Evolutionary conservation across 2,329 filamentous ascomycete species (phyloP).

Genomic region (Pseudogymnoascus sp.): DNA sequence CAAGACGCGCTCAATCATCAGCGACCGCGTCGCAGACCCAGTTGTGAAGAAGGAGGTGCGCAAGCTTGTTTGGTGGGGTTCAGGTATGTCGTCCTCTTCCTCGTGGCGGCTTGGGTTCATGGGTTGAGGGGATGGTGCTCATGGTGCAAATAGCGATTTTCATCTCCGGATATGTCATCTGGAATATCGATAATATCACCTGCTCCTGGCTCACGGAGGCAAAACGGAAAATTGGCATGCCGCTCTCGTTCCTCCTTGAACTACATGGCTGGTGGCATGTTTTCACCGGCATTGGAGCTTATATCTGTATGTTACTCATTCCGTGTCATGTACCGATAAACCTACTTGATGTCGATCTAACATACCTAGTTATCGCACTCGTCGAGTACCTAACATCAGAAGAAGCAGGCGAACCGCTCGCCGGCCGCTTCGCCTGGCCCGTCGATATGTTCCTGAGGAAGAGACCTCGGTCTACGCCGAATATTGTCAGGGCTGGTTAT

Average conservation of each 20-base stretch:
- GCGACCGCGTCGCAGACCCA: conserved; percentile 18
- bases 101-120: neutral
- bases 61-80: conserved; percentile 21
- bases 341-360: conserved; percentile 12
- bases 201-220: conserved; percentile 42
- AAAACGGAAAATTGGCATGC: conserved; percentile 42
- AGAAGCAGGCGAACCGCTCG: conserved; percentile 24
- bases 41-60: conserved; percentile 20
- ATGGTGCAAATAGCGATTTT: conserved; percentile 26
- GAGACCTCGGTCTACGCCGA: neutral
- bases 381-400: conserved; percentile 30
- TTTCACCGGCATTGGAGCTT: conserved; percentile 48
- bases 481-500: neutral
- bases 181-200: conserved; percentile 49
- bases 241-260: conserved; percentile 50
- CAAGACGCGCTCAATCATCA: conserved; percentile 25
- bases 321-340: neutral
- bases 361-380: conserved; percentile 25
- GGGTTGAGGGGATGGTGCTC: neutral
- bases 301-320: conserved; percentile 23
- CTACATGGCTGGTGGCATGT: conserved; percentile 61
- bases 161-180: conserved; percentile 43
- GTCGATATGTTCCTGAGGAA: conserved; percentile 13
- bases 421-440: conserved; percentile 25
- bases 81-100: conserved; percentile 15